These are phyloP conservation scores for Tolypocladium tropicale DNA, from an alignment of 2,329 filamentous ascomycete genomes.

Conservation along the genomic window DNA sequence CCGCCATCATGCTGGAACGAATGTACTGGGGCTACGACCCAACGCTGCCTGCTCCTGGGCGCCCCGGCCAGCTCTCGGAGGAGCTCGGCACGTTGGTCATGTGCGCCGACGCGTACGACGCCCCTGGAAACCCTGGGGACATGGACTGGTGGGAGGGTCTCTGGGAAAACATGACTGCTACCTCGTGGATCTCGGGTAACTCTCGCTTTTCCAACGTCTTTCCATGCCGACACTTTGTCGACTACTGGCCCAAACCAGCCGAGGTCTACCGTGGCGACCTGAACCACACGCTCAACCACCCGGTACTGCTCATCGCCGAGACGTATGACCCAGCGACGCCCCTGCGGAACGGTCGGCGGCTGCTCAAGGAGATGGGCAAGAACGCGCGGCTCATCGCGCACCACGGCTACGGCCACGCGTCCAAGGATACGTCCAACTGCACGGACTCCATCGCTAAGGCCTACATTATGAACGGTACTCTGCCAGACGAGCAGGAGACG, in stretches of 20 bases:
- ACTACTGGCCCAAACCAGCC: constrained; percentile 34
- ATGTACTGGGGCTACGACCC: constrained; percentile 32
- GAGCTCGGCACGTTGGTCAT: constrained; percentile 32
- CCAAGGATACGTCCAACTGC: constrained; percentile 32
- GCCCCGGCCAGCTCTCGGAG: constrained; percentile 21
- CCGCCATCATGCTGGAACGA: constrained; percentile 25
- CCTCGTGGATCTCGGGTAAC: constrained; percentile 36
- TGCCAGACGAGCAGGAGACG: constrained; percentile 31
- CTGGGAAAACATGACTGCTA: constrained; percentile 35
- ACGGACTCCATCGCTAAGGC: constrained; percentile 29
- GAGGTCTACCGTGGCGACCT: constrained; percentile 37
- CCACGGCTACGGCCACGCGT: constrained; percentile 39
- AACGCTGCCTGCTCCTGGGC: constrained; percentile 16
- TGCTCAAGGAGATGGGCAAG: constrained; percentile 32
- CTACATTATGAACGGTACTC: constrained; percentile 28
- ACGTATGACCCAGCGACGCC: constrained; percentile 41
- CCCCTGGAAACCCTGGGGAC: constrained; percentile 23
- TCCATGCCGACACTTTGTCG: constrained; percentile 33
- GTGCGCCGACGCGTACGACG: constrained; percentile 36
- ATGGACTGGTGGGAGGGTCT: constrained; percentile 34
- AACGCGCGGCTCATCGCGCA: constrained; percentile 38
- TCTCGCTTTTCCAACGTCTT: constrained; percentile 33
- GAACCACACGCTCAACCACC: constrained; percentile 30
- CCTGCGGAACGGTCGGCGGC: constrained; percentile 33
- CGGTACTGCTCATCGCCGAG: constrained; percentile 36